Evolutionary conservation across 1,284 basidiomycete species (phyloP), one percentile per base, ranked within the genome.

Genomic region (Stygiomarasmius scandens): DNA sequence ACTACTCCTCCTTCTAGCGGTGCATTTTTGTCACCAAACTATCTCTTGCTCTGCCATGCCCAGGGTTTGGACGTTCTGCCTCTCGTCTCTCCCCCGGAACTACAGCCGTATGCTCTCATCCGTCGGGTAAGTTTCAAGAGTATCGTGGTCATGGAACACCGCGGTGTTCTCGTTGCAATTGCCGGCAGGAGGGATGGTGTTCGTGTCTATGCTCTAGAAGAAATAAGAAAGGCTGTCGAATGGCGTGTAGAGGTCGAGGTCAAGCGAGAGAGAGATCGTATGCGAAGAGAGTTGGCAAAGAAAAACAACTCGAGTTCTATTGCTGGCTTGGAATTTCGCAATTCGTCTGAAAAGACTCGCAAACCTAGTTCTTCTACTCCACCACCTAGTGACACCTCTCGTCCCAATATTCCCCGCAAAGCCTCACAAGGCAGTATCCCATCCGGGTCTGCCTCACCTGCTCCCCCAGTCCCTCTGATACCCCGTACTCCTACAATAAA

Each of bases 111-210:
- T 70, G 85, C 91, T 6, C 78, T 93, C 43, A 86, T 93, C 20
- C 83, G 90, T 25, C 80, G 90, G 53, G 89, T 92, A 45, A 79
- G 81, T 44, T 93, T 93, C 73, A 92, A 92, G 68, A 85, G 82
- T 58, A 86, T 93, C n/a, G 88, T 93, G 0, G 86, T 93, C 16
- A 93, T 93, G 90, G 91, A 93, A 65, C 89, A 93, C 65, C 85
- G 91, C 32, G 90, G 90, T 9, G 90, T 93, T 1, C 74, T 93
- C 20, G 90, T 93, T 12, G 90, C 91, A 16, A 92, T 93, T 61
- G 91, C 91, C 12, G 90, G 90, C 14, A 76, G 90, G 59, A 76
- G 90, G 63, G 90, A 93, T 63, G 90, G 91, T 2, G 90, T 93
- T 41, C 81, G 90, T 43, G 91, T 93, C 23, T 93, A 93, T 69